Conservation (phyloP, 169 alveolate species). For the Babesia sp. region DNA sequence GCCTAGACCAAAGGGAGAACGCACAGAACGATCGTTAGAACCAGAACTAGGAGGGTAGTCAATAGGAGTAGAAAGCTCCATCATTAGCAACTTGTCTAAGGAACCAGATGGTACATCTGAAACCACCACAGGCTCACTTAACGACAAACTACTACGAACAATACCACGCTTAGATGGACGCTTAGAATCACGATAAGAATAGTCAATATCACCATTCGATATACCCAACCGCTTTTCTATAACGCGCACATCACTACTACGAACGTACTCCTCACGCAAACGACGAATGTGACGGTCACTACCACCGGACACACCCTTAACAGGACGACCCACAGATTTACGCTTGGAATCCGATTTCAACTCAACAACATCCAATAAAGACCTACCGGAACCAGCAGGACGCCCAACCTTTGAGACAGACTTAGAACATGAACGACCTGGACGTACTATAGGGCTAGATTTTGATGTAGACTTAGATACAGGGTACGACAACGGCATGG, state of each 20-base stretch:
- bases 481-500: constrained; percentile 10
- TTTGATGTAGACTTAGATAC: background rate
- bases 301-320: background rate
- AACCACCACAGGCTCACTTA: background rate
- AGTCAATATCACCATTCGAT: constrained; percentile 12
- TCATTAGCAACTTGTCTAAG: background rate
- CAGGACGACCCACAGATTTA: background rate
- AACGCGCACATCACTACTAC: background rate
- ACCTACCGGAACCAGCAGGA: background rate
- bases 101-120: background rate
- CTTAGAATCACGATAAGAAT: background rate
- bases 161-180: background rate
- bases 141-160: background rate
- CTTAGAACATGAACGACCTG: background rate
- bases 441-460: background rate
- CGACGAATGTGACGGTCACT: constrained; percentile 7
- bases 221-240: background rate
- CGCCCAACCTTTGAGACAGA: background rate
- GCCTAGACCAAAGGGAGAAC: constrained; percentile 8
- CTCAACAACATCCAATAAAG: background rate
- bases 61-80: background rate
- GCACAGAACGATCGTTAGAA: background rate
- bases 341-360: background rate
- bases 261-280: constrained; percentile 28
- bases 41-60: background rate